Percentiles rank a stretch among this genome's conserved stretches.
These are phyloP conservation scores for Pleomassaria siparia DNA, from an alignment of 2,329 filamentous ascomycete species.

Conservation along the genomic window DNA sequence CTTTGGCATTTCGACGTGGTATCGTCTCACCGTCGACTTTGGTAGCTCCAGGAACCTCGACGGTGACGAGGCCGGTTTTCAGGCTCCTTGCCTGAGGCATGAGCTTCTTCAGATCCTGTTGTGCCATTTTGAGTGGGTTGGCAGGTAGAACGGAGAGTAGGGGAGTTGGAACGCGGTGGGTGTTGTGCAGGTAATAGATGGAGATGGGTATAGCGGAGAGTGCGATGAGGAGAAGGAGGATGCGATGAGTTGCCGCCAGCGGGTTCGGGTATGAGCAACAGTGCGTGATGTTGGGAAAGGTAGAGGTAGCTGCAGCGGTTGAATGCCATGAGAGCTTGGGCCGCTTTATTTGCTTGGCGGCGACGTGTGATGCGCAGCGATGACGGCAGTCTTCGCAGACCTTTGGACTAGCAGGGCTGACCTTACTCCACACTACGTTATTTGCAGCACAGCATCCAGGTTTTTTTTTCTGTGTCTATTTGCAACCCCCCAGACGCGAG, in stretches of 20 bases:
- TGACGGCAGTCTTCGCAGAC: no score
- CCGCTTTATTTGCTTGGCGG: neutral
- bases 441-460: neutral
- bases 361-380: neutral
- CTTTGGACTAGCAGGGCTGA: neutral
- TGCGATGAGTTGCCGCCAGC: conserved; percentile 22
- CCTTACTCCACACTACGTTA: neutral
- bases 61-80: conserved; percentile 72
- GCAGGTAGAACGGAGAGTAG: no score
- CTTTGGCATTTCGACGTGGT: conserved; percentile 71
- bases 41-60: conserved; percentile 69
- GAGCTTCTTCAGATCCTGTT: conserved; percentile 50
- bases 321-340: neutral
- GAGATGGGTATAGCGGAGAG: conserved; percentile 23
- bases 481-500: no score
- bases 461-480: neutral
- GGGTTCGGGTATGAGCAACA: conserved; percentile 18
- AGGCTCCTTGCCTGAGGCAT: conserved; percentile 50
- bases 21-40: conserved; percentile 80
- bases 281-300: conserved; percentile 2
- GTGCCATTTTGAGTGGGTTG: no score
- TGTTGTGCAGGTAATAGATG: conserved; percentile 13
- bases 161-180: conserved; percentile 11
- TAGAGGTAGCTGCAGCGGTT: neutral
- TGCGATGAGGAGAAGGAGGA: conserved; percentile 14